Evolutionary conservation across 257 asterid species (phyloP), one percentile per base, ranked within the genome.

Genomic region (Salvia miltiorrhiza): DNA sequence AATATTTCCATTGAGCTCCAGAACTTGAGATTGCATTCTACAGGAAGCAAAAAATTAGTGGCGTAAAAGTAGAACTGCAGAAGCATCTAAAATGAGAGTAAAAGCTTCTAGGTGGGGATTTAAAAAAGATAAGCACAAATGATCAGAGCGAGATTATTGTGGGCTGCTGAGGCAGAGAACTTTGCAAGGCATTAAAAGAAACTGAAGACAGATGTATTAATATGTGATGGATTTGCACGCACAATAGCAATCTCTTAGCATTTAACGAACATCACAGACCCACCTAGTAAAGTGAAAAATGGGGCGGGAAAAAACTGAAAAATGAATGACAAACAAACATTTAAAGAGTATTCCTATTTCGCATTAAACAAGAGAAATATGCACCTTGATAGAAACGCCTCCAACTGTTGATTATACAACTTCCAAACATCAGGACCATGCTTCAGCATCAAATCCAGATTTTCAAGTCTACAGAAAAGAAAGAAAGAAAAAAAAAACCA

Each of bases 351-450:
- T 63, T 20, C 20, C 9, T 17, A 14, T 55, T 61, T 20, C 37
- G 61, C 30, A 75, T 43, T 39, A 24, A 52, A 43, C 50, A 63
- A 5, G 28, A 19, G 72, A 44, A 33, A 62, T 57, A 49, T 77
- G 47, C 69, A 91, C 99, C 97, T 89, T 72, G 99, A 79, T 56
- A 87, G 72, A 77, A 82, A 80, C 41, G 90, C 96, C 81, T 91
- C 97, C 87, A 91, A 65, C 62, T 77, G 88, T 74, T 85, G 90
- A 73, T 94, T 94, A 79, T 89, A 85, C 78, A 81, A 54, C 86
- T 90, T 94, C 97, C 97, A 94, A 44, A 83, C 87, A 61, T 94
- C 99, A 47, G 97, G 97, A 58, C 99, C 97, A 73, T 91, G 87
- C 84, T 84, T 89, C 30, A 88, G 80, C 96, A 94, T 86, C 75